Conservation (phyloP, 1,139 yeast genomes). For the Meyerozyma smithsonii region DNA sequence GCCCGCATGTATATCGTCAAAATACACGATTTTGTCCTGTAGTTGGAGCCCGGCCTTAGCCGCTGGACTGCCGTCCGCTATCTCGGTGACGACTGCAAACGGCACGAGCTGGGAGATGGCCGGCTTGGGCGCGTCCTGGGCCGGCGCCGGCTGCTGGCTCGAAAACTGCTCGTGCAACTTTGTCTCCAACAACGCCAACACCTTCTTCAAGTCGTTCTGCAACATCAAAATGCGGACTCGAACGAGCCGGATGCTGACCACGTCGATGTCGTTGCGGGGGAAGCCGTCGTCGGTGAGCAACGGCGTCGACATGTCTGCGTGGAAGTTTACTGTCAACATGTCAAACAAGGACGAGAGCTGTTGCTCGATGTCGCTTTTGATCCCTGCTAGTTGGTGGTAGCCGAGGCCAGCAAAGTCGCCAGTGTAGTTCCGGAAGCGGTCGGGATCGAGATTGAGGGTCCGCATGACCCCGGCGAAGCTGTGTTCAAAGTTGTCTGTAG, state of each 20-base stretch:
- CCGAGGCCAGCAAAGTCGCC: constrained; percentile 17
- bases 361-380: constrained; percentile 29
- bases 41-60: constrained; percentile 29
- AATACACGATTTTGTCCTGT: constrained; percentile 44
- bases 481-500: constrained; percentile 12
- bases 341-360: constrained; percentile 31
- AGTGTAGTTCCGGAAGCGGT: constrained; percentile 19
- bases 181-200: constrained; percentile 45
- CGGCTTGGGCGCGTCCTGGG: not conserved
- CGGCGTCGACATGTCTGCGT: constrained; percentile 49
- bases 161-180: constrained; percentile 43
- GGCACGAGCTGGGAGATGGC: constrained; percentile 24
- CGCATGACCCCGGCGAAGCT: constrained; percentile 39
- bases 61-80: constrained; percentile 48
- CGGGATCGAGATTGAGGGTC: constrained; percentile 30
- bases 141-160: not conserved
- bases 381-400: constrained; percentile 24
- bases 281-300: constrained; percentile 71
- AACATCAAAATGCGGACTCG: constrained; percentile 63
- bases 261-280: constrained; percentile 82
- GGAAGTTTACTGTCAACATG: constrained; percentile 23
- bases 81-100: constrained; percentile 53
- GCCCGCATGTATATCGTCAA: constrained; percentile 51
- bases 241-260: constrained; percentile 57
- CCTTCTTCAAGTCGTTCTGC: constrained; percentile 58